Conservation (phyloP, 1,284 basidiomycete genomes). For the Boletus semigastroideus region DNA sequence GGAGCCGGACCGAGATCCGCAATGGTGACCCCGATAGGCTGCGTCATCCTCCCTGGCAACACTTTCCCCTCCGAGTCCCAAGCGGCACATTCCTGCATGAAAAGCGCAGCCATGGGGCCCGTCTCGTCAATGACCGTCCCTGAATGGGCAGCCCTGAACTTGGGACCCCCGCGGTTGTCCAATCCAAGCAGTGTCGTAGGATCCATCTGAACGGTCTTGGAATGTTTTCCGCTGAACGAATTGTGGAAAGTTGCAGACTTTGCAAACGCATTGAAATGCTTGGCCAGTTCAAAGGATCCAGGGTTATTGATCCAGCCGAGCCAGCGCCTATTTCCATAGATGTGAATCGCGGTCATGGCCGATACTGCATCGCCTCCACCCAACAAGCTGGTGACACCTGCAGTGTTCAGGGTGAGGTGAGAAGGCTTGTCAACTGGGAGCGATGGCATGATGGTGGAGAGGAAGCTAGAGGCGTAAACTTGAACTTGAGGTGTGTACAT, state of each 20-base stretch:
- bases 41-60: conserved; percentile 8
- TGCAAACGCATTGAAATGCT: conserved; percentile 19
- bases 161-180: conserved; percentile 19
- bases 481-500: neutral
- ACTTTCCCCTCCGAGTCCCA: conserved; percentile 9
- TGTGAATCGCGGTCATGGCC: conserved; percentile 23
- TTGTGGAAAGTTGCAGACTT: conserved; percentile 7
- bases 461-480: neutral
- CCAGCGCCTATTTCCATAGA: conserved; percentile 25
- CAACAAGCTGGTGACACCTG: conserved; percentile 13
- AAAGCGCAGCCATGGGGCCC: conserved; percentile 17
- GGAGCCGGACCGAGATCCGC: conserved; percentile 19
- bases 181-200: conserved; percentile 17
- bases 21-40: conserved; percentile 19
- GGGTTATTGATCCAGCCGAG: conserved; percentile 34
- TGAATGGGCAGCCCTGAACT: conserved; percentile 20
- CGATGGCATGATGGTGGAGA: neutral
- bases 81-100: conserved; percentile 15
- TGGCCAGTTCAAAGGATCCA: conserved; percentile 25
- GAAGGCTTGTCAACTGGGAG: neutral
- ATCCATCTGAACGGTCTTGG: conserved; percentile 13
- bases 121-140: conserved; percentile 25
- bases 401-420: conserved; percentile 10
- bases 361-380: conserved; percentile 29
- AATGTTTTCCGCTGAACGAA: neutral